These are phyloP conservation scores for Byssochlamys sp. DNA, from an alignment of 2,329 filamentous ascomycete species.

Conservation along the genomic window DNA sequence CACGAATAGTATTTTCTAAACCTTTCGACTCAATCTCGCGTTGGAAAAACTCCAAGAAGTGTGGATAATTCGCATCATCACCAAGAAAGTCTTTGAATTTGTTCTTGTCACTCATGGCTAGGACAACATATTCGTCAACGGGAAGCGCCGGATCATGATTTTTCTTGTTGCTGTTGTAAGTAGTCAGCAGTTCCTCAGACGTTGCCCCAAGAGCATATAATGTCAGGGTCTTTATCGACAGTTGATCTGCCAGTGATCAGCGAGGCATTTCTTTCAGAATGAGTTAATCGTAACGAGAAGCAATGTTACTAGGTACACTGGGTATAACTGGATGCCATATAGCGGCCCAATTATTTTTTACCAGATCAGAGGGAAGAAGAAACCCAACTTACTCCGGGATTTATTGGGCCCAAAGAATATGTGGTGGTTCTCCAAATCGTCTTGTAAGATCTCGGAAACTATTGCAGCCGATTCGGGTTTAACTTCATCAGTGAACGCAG, in stretches of 20 bases:
- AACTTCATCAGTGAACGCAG: constrained; percentile 39
- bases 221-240: constrained; percentile 65
- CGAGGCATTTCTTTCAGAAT: background rate
- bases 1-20: constrained; percentile 52
- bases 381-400: constrained; percentile 52
- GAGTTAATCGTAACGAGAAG: background rate
- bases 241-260: constrained; percentile 50
- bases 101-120: constrained; percentile 48
- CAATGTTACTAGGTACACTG: background rate
- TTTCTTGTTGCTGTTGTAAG: constrained; percentile 53
- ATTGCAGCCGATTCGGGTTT: constrained; percentile 52
- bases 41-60: constrained; percentile 70
- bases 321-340: constrained; percentile 3
- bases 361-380: background rate
- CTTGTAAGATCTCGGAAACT: constrained; percentile 60
- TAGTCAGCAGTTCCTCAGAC: constrained; percentile 48
- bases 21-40: constrained; percentile 56
- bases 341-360: background rate
- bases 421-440: constrained; percentile 63
- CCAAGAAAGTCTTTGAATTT: constrained; percentile 54
- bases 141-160: constrained; percentile 55
- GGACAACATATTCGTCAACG: constrained; percentile 41
- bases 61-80: constrained; percentile 55
- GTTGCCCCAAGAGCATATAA: constrained; percentile 66
- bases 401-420: constrained; percentile 68